Conservation (phyloP, 2,329 filamentous ascomycete genomes). For the Lachnum nothofagi region DNA sequence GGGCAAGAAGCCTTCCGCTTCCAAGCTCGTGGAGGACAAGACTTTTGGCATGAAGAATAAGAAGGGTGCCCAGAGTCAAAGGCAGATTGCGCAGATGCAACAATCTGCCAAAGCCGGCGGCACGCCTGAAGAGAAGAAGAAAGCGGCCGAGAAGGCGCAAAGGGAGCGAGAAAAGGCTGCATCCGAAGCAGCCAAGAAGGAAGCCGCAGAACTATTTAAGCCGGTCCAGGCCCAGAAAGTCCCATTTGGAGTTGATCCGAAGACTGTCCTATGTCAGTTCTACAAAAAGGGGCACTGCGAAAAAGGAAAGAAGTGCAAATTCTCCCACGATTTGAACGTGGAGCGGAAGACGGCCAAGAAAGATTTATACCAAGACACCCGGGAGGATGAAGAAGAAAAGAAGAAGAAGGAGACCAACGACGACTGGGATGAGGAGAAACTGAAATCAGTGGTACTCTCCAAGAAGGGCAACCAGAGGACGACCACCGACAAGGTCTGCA, state of each 20-base stretch:
- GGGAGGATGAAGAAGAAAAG: slow-evolving; percentile 66
- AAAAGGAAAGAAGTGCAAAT: slow-evolving; percentile 97
- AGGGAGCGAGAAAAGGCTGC: slow-evolving; percentile 87
- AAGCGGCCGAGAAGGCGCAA: slow-evolving; percentile 59
- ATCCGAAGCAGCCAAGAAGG: slow-evolving; percentile 75
- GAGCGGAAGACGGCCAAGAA: slow-evolving; percentile 91
- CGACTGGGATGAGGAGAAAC: slow-evolving; percentile 96
- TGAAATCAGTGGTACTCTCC: slow-evolving; percentile 81
- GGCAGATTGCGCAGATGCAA: slow-evolving; percentile 78
- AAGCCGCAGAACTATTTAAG: slow-evolving; percentile 75
- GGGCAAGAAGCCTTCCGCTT: slow-evolving; percentile 51
- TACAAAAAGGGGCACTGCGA: slow-evolving; percentile 97
- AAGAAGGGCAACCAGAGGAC: slow-evolving; percentile 97
- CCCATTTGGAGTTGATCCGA: slow-evolving; percentile 94
- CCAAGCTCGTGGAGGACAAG: slow-evolving; percentile 72
- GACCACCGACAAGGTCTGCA: slow-evolving; percentile 97
- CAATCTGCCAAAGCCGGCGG: slow-evolving; percentile 69
- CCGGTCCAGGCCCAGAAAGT: slow-evolving; percentile 96
- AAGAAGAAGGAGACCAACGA: slow-evolving; percentile 92
- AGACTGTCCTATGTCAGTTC: slow-evolving; percentile 94
- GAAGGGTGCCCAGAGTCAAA: slow-evolving; percentile 87
- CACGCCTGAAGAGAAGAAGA: slow-evolving; percentile 82
- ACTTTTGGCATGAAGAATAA: slow-evolving; percentile 99
- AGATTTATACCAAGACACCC: slow-evolving; percentile 80
- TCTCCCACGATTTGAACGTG: slow-evolving; percentile 82